Evolutionary conservation across 208 protist genomes (phyloP), one percentile per base, ranked within the genome.

Genomic region (Leishmania gerbilli): DNA sequence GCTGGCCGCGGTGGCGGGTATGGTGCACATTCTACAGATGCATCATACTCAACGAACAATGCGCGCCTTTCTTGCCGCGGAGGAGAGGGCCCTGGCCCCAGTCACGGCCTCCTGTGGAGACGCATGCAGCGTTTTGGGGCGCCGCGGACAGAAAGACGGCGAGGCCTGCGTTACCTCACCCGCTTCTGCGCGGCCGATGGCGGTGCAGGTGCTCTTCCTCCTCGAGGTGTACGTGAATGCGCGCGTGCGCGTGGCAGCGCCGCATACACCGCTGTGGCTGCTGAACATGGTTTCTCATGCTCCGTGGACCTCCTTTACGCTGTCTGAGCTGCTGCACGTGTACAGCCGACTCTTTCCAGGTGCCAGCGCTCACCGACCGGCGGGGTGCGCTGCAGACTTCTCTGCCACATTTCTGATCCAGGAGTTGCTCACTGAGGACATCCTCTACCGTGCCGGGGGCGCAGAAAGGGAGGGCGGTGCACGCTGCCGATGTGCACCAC

Each of bases 31-130:
- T 3, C 24, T 84, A 45, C 80, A 84, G 80, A 21, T 37, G 21
- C 56, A 79, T 37, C 84, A 87, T 60, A 84, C 84, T 6, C 79
- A 79, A 56, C 84, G 84, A 5, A 87, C 84, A 2, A 19, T 78
- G 31, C 80, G 80, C 1, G 84, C 84, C 17, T 87, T 82, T 82
- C 64, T 87, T 2, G 74, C 80, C 24, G 80, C 74, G 19, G 75
- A 37, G 58, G 80, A 84, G n/a, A 37, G 65, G 1, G 74, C 74
- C 1, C 45, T 82, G 79, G 40, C 40, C 3, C 67, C 67, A n/a
- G 2, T 69, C 64, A 42, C 8, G 64, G 5, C 64, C 27, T 13
- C 21, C 19, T 0, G 53, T 6, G 19, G 69, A 9, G 76, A 64
- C 8, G n/a, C 56, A 62, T 13, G 8, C 24, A 24, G 24, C 56